Evolutionary conservation across 805 yeast genomes (phyloP).

Genomic region (Zygosaccharomyces bisporus): DNA sequence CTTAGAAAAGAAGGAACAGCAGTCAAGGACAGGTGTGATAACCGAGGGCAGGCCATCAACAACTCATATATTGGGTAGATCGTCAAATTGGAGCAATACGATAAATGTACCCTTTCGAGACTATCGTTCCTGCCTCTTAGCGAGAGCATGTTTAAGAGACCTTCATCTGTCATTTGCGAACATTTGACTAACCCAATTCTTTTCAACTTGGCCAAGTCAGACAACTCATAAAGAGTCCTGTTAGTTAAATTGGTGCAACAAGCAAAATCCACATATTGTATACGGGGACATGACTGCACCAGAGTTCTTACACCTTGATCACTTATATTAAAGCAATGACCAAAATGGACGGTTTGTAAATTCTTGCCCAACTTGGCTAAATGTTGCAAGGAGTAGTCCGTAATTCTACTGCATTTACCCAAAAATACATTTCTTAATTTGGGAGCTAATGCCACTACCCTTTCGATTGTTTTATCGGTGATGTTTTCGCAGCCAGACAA

Average conservation of each 20-base stretch:
- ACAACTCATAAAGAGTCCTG: constrained; percentile 69
- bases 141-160: constrained; percentile 63
- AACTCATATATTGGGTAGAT: constrained; percentile 72
- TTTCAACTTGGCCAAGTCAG: constrained; percentile 72
- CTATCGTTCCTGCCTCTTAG: constrained; percentile 72
- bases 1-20: constrained; percentile 89
- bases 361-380: constrained; percentile 71
- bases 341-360: constrained; percentile 85
- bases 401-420: constrained; percentile 82
- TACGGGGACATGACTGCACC: constrained; percentile 73
- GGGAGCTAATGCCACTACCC: constrained; percentile 74
- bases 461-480: constrained; percentile 73
- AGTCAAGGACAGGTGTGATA: constrained; percentile 87
- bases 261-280: constrained; percentile 91
- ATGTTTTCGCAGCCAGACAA: constrained; percentile 78
- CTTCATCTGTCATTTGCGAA: constrained; percentile 78
- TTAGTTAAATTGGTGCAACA: constrained; percentile 90
- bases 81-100: constrained; percentile 81
- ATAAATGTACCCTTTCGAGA: constrained; percentile 86
- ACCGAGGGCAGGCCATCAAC: constrained; percentile 73
- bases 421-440: constrained; percentile 80
- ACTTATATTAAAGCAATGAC: constrained; percentile 88
- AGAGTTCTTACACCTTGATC: constrained; percentile 79
- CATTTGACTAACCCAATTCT: constrained; percentile 95
- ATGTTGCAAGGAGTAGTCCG: constrained; percentile 73